Percentiles rank a stretch among this genome's conserved stretches.
These are phyloP conservation scores for Lumnitzera racemosa DNA, from an alignment of 345 rosid species.

Conservation along the genomic window DNA sequence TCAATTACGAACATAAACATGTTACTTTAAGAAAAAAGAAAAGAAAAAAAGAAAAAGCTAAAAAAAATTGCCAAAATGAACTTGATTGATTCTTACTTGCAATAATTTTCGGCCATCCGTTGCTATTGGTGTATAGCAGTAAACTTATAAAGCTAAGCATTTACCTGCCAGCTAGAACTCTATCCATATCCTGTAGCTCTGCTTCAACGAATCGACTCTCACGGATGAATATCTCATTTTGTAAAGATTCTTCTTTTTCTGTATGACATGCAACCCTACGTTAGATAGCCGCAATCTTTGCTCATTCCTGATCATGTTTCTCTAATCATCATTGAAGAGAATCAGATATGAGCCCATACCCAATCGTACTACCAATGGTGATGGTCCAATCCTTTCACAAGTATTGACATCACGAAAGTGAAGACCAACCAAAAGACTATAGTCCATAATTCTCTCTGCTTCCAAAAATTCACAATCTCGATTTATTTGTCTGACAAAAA, in stretches of 20 bases:
- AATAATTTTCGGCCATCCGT: too few species aligned
- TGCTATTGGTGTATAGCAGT: too few species aligned
- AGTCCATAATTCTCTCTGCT: constrained; percentile 91
- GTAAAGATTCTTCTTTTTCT: constrained; percentile 73
- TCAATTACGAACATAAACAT: too few species aligned
- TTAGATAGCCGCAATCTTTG: background rate
- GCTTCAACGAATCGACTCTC: constrained; percentile 91
- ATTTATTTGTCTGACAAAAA: constrained; percentile 65
- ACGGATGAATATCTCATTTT: constrained; percentile 78
- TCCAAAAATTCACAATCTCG: constrained; percentile 89
- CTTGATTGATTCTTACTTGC: too few species aligned
- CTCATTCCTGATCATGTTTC: background rate
- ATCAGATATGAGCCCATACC: constrained; percentile 30
- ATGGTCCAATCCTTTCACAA: constrained; percentile 79
- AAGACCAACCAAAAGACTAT: constrained; percentile 80
- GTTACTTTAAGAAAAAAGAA: too few species aligned
- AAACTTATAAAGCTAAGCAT: too few species aligned
- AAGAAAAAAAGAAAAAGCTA: too few species aligned
- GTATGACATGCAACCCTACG: constrained; percentile 1
- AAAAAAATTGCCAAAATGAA: too few species aligned
- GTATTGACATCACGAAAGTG: constrained; percentile 67
- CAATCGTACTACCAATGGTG: constrained; percentile 77
- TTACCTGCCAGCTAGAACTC: constrained; percentile 77
- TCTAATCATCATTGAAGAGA: background rate
- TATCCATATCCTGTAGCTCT: constrained; percentile 87